Conservation (phyloP, 2,329 filamentous ascomycete genomes). For the Drechmeria coniospora region DNA sequence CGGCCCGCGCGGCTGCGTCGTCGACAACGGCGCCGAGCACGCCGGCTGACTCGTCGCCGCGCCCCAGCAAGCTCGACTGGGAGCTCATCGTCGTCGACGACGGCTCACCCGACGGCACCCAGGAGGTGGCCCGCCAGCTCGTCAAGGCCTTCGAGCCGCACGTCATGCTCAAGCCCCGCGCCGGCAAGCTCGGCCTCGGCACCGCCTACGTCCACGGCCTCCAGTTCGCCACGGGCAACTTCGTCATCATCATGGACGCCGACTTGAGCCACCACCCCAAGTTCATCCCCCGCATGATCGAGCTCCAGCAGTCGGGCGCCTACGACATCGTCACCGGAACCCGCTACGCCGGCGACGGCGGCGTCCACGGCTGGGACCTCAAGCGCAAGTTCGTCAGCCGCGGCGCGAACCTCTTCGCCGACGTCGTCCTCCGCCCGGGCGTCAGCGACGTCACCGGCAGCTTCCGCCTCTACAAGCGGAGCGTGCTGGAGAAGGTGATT, state of each 20-base stretch:
- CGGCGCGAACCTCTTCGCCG: conserved; percentile 88
- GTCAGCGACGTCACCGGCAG: conserved; percentile 92
- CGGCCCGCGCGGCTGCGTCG: too few species aligned
- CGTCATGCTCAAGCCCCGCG: conserved; percentile 72
- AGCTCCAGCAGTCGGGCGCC: conserved; percentile 56
- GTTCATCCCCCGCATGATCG: conserved; percentile 92
- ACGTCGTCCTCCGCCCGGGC: conserved; percentile 81
- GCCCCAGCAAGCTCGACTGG: conserved; percentile 72
- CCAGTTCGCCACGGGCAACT: conserved; percentile 82
- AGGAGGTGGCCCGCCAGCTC: conserved; percentile 79
- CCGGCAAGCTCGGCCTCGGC: conserved; percentile 91
- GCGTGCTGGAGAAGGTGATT: conserved; percentile 80
- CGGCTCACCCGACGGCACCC: conserved; percentile 89
- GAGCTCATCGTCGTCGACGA: conserved; percentile 98
- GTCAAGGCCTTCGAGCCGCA: conserved; percentile 68
- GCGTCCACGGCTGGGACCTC: conserved; percentile 93
- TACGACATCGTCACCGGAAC: conserved; percentile 97
- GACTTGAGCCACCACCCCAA: conserved; percentile 99
- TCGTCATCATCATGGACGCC: conserved; percentile 99
- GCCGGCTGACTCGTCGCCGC: neutral
- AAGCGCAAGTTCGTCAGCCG: conserved; percentile 75
- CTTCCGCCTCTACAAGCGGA: conserved; percentile 88
- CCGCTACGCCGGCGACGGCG: conserved; percentile 75
- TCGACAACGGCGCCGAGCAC: neutral
- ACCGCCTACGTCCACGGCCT: conserved; percentile 94